phyloP scores from a whole-genome alignment of 805 yeast species.

The Blastobotrys terrestris region DNA sequence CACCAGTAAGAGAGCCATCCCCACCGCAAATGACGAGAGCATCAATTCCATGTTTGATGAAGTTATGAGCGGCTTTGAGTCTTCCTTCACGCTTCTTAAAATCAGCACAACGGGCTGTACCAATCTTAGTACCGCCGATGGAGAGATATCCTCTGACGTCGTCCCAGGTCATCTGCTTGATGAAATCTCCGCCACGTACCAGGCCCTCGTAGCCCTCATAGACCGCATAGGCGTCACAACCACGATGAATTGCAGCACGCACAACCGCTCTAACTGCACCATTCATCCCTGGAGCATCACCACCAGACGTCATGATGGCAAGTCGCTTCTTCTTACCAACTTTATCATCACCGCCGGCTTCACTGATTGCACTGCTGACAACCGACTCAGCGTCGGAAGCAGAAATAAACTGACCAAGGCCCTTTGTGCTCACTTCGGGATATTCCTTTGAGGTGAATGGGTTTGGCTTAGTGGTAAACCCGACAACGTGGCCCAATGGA shows the following conservation, averaged over 20 bases:
- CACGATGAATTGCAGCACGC: constrained; percentile 78
- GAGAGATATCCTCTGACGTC: constrained; percentile 93
- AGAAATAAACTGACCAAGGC: background rate
- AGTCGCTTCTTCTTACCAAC: constrained; percentile 45
- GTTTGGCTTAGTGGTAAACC: constrained; percentile 54
- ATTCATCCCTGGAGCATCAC: constrained; percentile 99
- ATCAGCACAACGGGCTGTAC: constrained; percentile 88
- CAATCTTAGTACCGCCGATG: constrained; percentile 92
- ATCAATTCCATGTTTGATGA: constrained; percentile 84
- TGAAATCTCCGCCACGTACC: constrained; percentile 73
- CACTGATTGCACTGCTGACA: constrained; percentile 14
- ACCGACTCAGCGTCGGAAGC: constrained; percentile 8
- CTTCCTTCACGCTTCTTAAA: constrained; percentile 86
- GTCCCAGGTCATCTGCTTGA: constrained; percentile 81
- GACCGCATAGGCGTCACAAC: constrained; percentile 87
- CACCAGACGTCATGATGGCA: constrained; percentile 97
- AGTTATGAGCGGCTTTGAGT: constrained; percentile 71
- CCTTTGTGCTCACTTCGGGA: constrained; percentile 1
- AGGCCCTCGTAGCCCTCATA: constrained; percentile 95
- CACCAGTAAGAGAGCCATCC: constrained; percentile 97
- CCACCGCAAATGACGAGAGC: constrained; percentile 97
- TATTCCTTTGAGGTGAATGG: constrained; percentile 21
- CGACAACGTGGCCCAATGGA: constrained; percentile 77
- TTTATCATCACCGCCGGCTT: constrained; percentile 6
- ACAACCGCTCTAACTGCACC: constrained; percentile 94